These are phyloP conservation scores for Flaveria ramosissima DNA, from an alignment of 129 eudicot species.

Conservation along the genomic window DNA sequence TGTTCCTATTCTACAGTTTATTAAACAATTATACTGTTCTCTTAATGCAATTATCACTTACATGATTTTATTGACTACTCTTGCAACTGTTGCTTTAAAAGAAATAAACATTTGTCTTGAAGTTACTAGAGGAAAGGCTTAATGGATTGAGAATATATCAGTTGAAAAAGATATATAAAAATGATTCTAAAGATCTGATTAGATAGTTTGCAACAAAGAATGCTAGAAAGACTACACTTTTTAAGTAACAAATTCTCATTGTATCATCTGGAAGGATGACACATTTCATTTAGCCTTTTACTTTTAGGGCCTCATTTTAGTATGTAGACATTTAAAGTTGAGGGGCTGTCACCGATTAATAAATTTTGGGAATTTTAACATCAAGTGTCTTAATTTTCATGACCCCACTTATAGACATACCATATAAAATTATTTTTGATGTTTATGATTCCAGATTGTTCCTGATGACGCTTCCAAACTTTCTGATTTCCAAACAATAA, in stretches of 20 bases:
- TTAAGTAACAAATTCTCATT: background rate
- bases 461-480: slow-evolving; percentile 97
- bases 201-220: background rate
- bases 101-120: background rate
- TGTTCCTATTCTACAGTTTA: background rate
- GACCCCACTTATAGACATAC: background rate
- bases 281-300: background rate
- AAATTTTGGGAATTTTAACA: background rate
- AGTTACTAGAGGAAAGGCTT: background rate
- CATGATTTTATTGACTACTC: background rate
- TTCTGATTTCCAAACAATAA: slow-evolving; percentile 79
- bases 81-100: background rate
- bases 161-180: background rate
- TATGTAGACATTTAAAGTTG: background rate
- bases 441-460: slow-evolving; percentile 56
- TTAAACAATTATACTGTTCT: background rate
- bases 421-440: background rate
- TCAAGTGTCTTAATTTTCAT: background rate
- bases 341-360: background rate
- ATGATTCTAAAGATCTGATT: background rate
- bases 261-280: background rate
- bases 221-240: background rate
- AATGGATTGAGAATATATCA: background rate
- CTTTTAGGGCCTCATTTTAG: slow-evolving; percentile 6
- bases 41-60: background rate